Evolutionary conservation across 225 moss, liverwort and hornwort species (phyloP).

Genomic region (Pseudoscleropodium purum): DNA sequence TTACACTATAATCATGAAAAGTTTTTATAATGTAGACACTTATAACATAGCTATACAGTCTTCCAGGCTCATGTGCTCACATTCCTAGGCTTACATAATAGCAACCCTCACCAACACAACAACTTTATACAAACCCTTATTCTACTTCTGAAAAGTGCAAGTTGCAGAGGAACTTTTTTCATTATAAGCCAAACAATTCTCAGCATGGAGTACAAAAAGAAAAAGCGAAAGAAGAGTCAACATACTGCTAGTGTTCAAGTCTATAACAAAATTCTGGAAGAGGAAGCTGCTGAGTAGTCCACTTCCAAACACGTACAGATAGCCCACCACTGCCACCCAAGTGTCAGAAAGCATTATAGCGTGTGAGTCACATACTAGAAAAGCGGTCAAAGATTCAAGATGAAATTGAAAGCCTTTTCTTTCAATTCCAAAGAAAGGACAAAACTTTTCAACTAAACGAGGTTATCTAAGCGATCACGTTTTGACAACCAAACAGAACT

Average conservation of each 20-base stretch:
- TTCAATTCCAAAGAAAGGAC: background rate
- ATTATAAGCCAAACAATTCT: background rate
- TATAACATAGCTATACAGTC: no score
- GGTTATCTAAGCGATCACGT: background rate
- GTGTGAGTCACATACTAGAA: background rate
- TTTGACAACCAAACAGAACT: background rate
- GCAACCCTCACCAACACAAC: no score
- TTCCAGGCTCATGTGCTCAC: no score
- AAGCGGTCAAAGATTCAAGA: background rate
- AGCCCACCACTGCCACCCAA: slow-evolving; percentile 53
- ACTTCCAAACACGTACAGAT: slow-evolving; percentile 78
- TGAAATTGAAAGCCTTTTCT: background rate
- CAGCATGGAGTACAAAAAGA: background rate
- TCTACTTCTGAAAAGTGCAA: background rate
- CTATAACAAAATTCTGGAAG: slow-evolving; percentile 53
- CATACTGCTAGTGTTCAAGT: slow-evolving; percentile 67
- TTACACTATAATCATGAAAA: no score
- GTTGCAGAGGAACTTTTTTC: background rate
- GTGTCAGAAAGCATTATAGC: background rate
- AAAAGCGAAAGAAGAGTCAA: background rate
- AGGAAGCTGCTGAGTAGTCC: slow-evolving; percentile 70
- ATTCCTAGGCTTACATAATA: no score
- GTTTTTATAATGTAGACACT: no score
- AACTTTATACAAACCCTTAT: no score
- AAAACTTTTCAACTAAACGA: background rate